Conservation (phyloP, 2,329 filamentous ascomycete species). For the Aspergillus aculeatinus region DNA sequence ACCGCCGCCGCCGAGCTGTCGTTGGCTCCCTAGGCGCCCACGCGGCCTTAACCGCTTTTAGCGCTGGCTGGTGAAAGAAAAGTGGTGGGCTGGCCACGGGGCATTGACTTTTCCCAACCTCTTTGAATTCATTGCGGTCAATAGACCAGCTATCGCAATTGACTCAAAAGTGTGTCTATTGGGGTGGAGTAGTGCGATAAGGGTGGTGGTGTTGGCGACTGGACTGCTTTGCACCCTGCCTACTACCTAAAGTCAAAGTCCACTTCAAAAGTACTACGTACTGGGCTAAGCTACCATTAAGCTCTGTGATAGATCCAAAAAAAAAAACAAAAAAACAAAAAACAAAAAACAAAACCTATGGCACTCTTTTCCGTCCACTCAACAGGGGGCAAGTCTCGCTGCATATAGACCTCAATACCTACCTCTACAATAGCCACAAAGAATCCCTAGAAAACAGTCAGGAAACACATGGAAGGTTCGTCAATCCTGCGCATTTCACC, state of each 20-base stretch:
- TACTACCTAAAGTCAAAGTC: too few relatives aligned
- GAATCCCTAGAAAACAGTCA: not conserved
- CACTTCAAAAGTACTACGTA: not conserved
- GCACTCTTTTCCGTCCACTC: not conserved
- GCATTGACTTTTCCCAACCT: constrained; percentile 6
- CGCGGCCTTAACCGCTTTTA: constrained; percentile 24
- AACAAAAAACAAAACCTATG: not conserved
- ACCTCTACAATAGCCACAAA: not conserved
- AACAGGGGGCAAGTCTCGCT: not conserved
- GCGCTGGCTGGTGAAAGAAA: constrained; percentile 18
- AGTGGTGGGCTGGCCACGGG: too few relatives aligned
- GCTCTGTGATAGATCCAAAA: not conserved
- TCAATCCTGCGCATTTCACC: not conserved
- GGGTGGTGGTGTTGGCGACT: not conserved
- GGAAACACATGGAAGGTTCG: not conserved
- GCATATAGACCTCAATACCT: not conserved
- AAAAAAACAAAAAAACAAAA: not conserved
- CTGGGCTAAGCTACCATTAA: not conserved
- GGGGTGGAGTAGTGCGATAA: not conserved
- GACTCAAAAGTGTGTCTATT: not conserved
- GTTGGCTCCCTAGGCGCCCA: constrained; percentile 25
- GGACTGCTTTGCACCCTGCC: not conserved
- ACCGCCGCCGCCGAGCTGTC: constrained; percentile 18
- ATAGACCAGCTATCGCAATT: not conserved
- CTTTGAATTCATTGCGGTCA: constrained; percentile 6